Evolutionary conservation across 2,329 filamentous ascomycete species (phyloP), one percentile per base, ranked within the genome.

Genomic region (Orbilia ellipsospora): DNA sequence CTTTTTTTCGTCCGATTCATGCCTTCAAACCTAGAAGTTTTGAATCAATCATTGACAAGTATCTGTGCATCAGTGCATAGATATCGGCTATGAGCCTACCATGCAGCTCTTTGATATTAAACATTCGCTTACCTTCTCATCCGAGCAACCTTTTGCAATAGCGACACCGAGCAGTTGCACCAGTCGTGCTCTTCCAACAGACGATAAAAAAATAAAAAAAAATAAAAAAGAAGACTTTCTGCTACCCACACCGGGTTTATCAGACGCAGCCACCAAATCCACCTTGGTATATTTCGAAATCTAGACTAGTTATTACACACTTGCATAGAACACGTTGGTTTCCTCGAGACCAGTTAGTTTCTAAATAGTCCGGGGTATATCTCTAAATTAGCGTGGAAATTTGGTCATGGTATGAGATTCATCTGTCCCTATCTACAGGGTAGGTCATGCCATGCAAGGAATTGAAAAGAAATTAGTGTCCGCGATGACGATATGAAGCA

Each of bases 401-500:
- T 51, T 23, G 23, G 23, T 23, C 23, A 23, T 23, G 23, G 23
- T 26, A 70, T 70, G 56, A 42, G 56, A 62, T 62, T 61, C 51
- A 48, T 69, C 40, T 28, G 10, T 36, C 23, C 15, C 15, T 16
- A 52, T 18, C 10, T 52, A n/a, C 16, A 28, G 18, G 61, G 60
- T 50, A 66, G 52, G 62, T 50, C 63, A 63, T 74, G 56, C 51
- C 59, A 68, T 74, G 70, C 70, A 68, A 67, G 70, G 63, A 74
- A 74, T 74, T 26, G 60, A 56, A 55, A 73, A 50, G 62, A 67
- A 73, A 74, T 67, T 74, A 74, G 70, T 74, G 63, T 68, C 70
- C 70, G 70, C 63, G 50, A 74, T 74, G 70, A 74, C 70, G 70
- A 74, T 67, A 74, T 63, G 28, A 40, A 68, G 70, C 70, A 74